phyloP scores from a whole-genome alignment of 2,329 filamentous ascomycete genomes.

The Cytospora piceae region DNA sequence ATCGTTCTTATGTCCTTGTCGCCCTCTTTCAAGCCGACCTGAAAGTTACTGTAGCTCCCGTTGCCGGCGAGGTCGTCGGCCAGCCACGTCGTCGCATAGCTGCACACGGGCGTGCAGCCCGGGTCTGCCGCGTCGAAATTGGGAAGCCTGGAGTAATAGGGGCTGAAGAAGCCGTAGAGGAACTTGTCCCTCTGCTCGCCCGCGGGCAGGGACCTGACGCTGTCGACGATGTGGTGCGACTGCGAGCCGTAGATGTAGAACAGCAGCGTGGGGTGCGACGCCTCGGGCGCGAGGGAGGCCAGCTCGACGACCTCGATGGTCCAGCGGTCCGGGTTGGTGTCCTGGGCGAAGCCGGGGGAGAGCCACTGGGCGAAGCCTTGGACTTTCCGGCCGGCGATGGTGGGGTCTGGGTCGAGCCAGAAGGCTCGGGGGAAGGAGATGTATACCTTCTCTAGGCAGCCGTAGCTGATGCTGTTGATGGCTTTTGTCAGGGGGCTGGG shows the following conservation, averaged over 20 bases:
- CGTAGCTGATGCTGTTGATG: slow-evolving; percentile 69
- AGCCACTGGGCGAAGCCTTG: slow-evolving; percentile 79
- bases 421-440: slow-evolving; percentile 76
- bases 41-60: slow-evolving; percentile 86
- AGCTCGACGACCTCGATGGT: slow-evolving; percentile 79
- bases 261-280: slow-evolving; percentile 77
- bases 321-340: slow-evolving; percentile 68
- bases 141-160: slow-evolving; percentile 78
- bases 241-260: slow-evolving; percentile 78
- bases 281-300: slow-evolving; percentile 59
- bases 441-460: slow-evolving; percentile 71
- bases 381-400: slow-evolving; percentile 43
- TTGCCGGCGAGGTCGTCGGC: slow-evolving; percentile 78
- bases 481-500: slow-evolving; percentile 61
- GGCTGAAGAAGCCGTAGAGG: slow-evolving; percentile 70
- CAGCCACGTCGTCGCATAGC: slow-evolving; percentile 77
- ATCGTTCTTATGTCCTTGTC: slow-evolving; percentile 73
- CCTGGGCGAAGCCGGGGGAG: slow-evolving; percentile 66
- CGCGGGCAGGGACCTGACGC: slow-evolving; percentile 46
- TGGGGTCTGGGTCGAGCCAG: slow-evolving; percentile 59
- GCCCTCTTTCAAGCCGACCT: slow-evolving; percentile 70
- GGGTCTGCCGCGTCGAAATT: slow-evolving; percentile 60
- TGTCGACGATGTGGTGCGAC: slow-evolving; percentile 47
- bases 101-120: slow-evolving; percentile 64
- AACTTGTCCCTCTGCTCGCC: slow-evolving; percentile 55